Base-by-base conservation (phyloP, 257 asterid species). In the Coffea eugenioides region DNA sequence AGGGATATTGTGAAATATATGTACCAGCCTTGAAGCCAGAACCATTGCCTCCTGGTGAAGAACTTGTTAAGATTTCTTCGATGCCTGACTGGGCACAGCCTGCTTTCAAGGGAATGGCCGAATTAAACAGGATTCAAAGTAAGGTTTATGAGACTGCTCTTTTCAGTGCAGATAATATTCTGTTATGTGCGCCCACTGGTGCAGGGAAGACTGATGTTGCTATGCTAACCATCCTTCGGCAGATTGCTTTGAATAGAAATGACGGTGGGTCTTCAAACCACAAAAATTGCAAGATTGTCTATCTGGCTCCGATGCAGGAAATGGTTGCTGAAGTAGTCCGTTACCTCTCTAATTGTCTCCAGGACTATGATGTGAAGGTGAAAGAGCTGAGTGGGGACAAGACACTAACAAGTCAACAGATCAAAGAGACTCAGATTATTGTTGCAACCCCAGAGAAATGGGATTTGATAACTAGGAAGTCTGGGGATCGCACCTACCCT, bases 151-250 rank as follows among this genome's bases (percentile, higher is more conserved):
- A 86, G 81, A 84, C 86, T 77, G 89, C 89, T 34, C 86, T 86
- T 61, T 84, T 84, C 27, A 75, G 79, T 64, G 82, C 89, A 31
- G 88, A 86, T 23, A 86, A 86, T 69, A 62, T 86, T 64, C 78
- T 86, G 39, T 68, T 86, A 57, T 86, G 89, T 86, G 89, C 89
- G 56, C 89, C 89, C 56, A 86, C 89, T 54, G 89, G 89, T 70
- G 89, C 89, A 2, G 89, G 89, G 65, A 86, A 86, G 83, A 86
- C 89, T 4, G 84, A 86, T 82, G 89, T 86, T 68, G 89, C 89
- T 9, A 84, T 86, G 88, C 89, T 86, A 75, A 82, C 87, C 25
- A 86, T 86, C 67, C 86, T 86, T 67, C 86, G 84, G 69, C 88
- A 81, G 80, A 79, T 86, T 75, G 89, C 81, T 16, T 71, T 84